Conservation (phyloP, 1,284 basidiomycete genomes). For the Moniliella sp. region DNA sequence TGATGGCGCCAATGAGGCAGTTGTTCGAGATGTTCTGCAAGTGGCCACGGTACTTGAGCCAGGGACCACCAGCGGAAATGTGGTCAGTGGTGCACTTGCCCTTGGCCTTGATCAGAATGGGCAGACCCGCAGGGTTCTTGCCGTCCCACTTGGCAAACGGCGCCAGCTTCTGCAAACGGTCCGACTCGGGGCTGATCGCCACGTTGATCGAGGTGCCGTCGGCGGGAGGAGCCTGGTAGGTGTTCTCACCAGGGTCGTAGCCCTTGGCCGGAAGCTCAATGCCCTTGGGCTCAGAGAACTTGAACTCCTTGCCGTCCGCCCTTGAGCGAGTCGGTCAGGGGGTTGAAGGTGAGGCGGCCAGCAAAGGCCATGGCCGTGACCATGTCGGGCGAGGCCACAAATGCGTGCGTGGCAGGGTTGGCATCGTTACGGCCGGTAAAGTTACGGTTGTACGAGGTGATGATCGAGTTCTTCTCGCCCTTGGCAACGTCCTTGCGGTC, state of each 20-base stretch:
- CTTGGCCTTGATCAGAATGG: conserved; percentile 86
- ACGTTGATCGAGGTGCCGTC: conserved; percentile 67
- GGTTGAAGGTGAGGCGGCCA: conserved; percentile 87
- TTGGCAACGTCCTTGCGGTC: conserved; percentile 87
- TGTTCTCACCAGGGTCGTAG: conserved; percentile 88
- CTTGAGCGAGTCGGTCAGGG: conserved; percentile 66
- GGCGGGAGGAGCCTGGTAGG: conserved; percentile 77
- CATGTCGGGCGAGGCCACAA: conserved; percentile 90
- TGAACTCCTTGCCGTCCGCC: conserved; percentile 92
- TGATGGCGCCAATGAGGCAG: conserved; percentile 89
- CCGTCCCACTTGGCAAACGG: conserved; percentile 85
- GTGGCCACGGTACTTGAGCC: conserved; percentile 98
- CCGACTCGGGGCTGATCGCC: conserved; percentile 63
- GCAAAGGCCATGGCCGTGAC: conserved; percentile 94
- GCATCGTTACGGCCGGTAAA: conserved; percentile 98
- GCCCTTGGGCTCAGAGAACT: conserved; percentile 72
- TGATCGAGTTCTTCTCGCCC: conserved; percentile 72
- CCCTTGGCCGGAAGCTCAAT: conserved; percentile 78
- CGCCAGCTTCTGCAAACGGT: conserved; percentile 78
- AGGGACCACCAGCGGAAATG: conserved; percentile 81
- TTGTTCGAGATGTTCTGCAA: conserved; percentile 97
- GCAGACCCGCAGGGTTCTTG: conserved; percentile 67
- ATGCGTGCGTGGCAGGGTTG: conserved; percentile 94
- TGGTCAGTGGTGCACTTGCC: conserved; percentile 75
- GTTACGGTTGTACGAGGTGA: conserved; percentile 99